phyloP scores from a whole-genome alignment of 805 yeast species.

The Saccharomycopsis sp. region DNA sequence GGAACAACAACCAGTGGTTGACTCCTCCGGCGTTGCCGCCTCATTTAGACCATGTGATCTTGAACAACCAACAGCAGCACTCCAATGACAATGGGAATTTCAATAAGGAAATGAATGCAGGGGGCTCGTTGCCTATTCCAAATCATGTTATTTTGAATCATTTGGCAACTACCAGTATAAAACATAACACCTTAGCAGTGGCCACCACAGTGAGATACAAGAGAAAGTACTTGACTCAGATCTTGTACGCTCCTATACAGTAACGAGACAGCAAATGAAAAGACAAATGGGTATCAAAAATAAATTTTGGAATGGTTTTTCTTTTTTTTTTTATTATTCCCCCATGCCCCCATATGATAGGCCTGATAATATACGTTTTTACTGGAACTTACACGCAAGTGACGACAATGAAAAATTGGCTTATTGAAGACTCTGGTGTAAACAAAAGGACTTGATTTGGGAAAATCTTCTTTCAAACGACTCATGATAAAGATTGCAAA shows the following conservation, averaged over 20 bases:
- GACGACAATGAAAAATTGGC: no score
- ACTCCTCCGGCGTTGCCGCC: slow-evolving; percentile 98
- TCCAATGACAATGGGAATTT: slow-evolving; percentile 15
- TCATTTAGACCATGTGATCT: slow-evolving; percentile 86
- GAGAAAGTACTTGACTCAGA: slow-evolving; percentile 84
- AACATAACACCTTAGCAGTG: slow-evolving; percentile 88
- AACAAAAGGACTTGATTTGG: no score
- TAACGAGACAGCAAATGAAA: neutral
- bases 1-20: slow-evolving; percentile 48
- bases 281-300: no score
- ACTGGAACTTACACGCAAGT: no score
- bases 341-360: no score
- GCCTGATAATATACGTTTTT: no score
- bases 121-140: slow-evolving; percentile 49
- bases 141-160: slow-evolving; percentile 92
- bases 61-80: slow-evolving; percentile 47
- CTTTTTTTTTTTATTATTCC: no score
- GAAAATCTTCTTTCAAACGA: no score
- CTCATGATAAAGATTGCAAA: no score
- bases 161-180: slow-evolving; percentile 89
- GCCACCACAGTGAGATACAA: slow-evolving; percentile 86
- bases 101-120: slow-evolving; percentile 21
- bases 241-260: slow-evolving; percentile 69
- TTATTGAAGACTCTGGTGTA: no score
- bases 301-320: no score